Conservation (phyloP, 768 basidiomycete genomes). For the Galerina sulciceps region DNA sequence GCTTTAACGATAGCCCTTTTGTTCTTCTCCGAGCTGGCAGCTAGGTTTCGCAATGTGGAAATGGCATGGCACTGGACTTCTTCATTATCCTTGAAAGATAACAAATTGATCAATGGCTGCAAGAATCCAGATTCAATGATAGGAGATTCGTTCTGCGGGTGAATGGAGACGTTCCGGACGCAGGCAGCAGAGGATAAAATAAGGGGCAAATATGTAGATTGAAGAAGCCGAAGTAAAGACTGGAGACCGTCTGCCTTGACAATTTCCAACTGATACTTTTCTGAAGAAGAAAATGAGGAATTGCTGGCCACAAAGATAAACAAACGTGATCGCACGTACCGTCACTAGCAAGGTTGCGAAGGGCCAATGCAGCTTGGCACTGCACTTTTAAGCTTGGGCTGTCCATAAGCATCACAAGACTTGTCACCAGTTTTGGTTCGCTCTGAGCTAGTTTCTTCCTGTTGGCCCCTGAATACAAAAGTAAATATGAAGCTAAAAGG, state of each 20-base stretch:
- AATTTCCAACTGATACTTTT: constrained; percentile 98
- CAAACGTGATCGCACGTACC: constrained; percentile 51
- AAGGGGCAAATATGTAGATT: constrained; percentile 95
- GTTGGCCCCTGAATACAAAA: constrained; percentile 61
- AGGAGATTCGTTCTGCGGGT: constrained; percentile 97
- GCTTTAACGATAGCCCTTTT: constrained; percentile 98
- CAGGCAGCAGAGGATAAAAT: constrained; percentile 98
- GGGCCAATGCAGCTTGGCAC: constrained; percentile 95
- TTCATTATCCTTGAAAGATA: constrained; percentile 99
- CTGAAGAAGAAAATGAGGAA: constrained; percentile 41
- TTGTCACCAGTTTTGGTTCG: constrained; percentile 93
- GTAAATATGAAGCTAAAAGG: not conserved
- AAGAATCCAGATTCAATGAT: constrained; percentile 99
- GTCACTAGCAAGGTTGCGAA: constrained; percentile 96
- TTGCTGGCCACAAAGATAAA: not conserved
- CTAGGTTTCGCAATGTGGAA: constrained; percentile 93
- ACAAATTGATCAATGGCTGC: constrained; percentile 91
- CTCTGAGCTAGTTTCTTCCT: constrained; percentile 92
- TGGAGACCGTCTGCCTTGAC: constrained; percentile 94
- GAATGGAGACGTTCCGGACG: constrained; percentile 98
- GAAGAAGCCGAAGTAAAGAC: constrained; percentile 90
- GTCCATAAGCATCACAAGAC: constrained; percentile 95
- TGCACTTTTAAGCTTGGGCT: constrained; percentile 97
- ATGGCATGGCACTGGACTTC: constrained; percentile 99
- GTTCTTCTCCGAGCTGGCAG: constrained; percentile 97